Evolutionary conservation across 2,329 filamentous ascomycete species (phyloP), one percentile per base, ranked within the genome.

Genomic region (Stachybotrys echinatus): DNA sequence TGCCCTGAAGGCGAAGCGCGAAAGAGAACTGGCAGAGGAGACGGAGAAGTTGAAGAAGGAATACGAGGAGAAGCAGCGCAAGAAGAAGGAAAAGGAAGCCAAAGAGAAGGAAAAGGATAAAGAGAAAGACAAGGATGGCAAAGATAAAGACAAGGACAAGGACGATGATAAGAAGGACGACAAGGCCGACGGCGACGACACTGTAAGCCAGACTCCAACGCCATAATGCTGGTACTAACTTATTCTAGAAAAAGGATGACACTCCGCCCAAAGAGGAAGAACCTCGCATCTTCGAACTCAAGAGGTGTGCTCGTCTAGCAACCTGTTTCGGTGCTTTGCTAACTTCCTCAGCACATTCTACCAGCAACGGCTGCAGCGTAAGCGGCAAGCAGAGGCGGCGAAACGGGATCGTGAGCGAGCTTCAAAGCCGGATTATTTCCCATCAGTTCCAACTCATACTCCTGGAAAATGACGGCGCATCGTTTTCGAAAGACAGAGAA

Each of bases 371-470:
- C 65, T 96, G 47, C 84, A 90, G 64, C 87, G 87, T 63, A 85
- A 91, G 62, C 61, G 70, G 12, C 68, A 72, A 38, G 60, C 58
- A 1, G 70, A 71, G 42, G 61, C 64, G 4, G 87, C 90, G 12
- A 95, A 85, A 68, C 78, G 88, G 48, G 94, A 92, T 61, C 83
- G 85, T 42, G 89, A 96, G 65, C 82, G 90, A 42, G 68, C 95
- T 52, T 85, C 82, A 54, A 87, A 91, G 62, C 88, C 90, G 2
- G 81, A 78, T 22, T 81, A 87, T 52, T 97, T 97, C 62, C 94
- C 94, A 1, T 87, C 88, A 40, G 90, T 94, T 1, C 92, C 92
- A 2, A 87, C 81, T 47, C 80, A 79, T 39, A 61, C 73, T 7
- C 79, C 77, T 1, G 68, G 64, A 52, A 61, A 57, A 52, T 64